phyloP scores from a whole-genome alignment of 148 eudicot species.

The Arctostaphylos glauca region DNA sequence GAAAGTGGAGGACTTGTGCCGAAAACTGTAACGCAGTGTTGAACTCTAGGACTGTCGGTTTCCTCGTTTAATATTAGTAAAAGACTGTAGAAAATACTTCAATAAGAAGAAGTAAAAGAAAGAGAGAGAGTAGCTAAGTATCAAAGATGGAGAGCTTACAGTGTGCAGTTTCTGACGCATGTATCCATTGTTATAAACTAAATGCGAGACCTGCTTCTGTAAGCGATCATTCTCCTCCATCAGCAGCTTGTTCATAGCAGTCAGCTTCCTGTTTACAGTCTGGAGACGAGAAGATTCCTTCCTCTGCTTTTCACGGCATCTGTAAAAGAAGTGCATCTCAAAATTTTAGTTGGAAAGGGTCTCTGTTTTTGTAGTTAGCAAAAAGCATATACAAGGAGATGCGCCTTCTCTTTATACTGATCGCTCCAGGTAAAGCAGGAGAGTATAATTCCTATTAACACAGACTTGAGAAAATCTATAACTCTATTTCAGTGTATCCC shows the following conservation, averaged over 20 bases:
- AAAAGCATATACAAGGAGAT: not conserved
- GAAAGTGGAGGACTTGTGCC: not conserved
- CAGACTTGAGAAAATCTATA: too few relatives aligned
- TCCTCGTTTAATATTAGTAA: not conserved
- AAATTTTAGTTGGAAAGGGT: not conserved
- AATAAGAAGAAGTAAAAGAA: not conserved
- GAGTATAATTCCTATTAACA: not conserved
- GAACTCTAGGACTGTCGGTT: not conserved
- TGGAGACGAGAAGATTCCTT: slow-evolving; percentile 62
- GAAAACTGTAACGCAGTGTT: not conserved
- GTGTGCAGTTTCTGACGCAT: slow-evolving; percentile 52
- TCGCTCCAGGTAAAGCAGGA: not conserved
- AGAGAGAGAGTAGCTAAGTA: not conserved
- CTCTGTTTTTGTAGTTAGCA: not conserved
- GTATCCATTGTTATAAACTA: slow-evolving; percentile 60
- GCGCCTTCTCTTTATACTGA: not conserved
- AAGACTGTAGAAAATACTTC: not conserved
- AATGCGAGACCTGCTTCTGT: slow-evolving; percentile 60
- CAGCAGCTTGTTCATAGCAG: slow-evolving; percentile 63
- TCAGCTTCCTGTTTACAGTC: slow-evolving; percentile 51
- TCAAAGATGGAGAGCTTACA: slow-evolving; percentile 25
- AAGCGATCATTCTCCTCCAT: slow-evolving; percentile 71
- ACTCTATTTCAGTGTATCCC: not conserved
- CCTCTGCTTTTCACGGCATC: slow-evolving; percentile 69
- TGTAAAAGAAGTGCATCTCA: slow-evolving; percentile 5